Base-by-base conservation (phyloP, 2,329 filamentous ascomycete species). In the Verticillium albo-atrum region DNA sequence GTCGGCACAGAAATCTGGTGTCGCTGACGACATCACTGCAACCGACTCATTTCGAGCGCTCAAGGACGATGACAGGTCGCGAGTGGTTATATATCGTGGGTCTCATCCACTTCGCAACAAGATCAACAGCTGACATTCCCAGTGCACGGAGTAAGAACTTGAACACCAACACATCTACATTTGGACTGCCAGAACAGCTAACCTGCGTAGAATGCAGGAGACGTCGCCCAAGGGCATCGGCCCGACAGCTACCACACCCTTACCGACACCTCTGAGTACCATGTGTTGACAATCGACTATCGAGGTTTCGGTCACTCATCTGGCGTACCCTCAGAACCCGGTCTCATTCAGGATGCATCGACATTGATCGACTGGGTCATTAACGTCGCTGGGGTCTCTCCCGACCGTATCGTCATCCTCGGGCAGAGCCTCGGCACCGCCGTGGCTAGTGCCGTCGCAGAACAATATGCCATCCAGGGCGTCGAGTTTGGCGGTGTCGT, bases 401-500 rank as follows among this genome's bases (percentile, higher is more conserved):
- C 91, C 0, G 81, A 83, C 42, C 87, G 87, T 27, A 95, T 97
- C 63, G 86, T 94, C 3, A 79, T 97, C 28, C 77, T 96, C 3
- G 94, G 93, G 20, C 93, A 97, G 67, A 95, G 90, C 67, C 82
- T 98, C 0, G 94, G 94, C 26, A 97, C 94, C 0, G 93, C 91
- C 0, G 90, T 97, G 1, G 86, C 89, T 6, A 83, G 87, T 53
- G 93, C 86, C 2, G 86, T 91, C 1, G 88, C 86, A 1, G 87
- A 96, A 67, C 82, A 86, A 58, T 93, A 90, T 67, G 82, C 85
- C 3, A 68, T 78, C 56, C 75, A 78, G 58, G 82, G 80, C 4
- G 77, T 86, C 52, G 85, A 89, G 28, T 96, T 96, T 68, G 92
- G 91, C 0, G 90, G 90, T 17, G 79, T 96, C 2, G 79, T 97